phyloP scores from a whole-genome alignment of 2,329 filamentous ascomycete species.

The Pyrenochaeta sp. region DNA sequence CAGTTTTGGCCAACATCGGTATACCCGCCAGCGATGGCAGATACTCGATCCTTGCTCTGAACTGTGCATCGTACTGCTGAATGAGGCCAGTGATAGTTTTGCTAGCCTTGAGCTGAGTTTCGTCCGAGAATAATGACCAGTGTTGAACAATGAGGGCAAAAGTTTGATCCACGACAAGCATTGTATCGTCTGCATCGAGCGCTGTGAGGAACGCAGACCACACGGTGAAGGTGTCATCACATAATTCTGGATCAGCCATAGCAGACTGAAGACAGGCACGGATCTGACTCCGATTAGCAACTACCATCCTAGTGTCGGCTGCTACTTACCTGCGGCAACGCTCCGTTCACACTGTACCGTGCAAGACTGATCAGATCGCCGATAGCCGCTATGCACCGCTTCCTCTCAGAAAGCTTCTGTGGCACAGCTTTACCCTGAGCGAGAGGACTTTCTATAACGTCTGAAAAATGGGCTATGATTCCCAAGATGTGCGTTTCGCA shows the following conservation, averaged over 20 bases:
- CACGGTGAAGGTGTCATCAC: constrained; percentile 78
- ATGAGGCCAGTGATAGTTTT: constrained; percentile 71
- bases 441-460: constrained; percentile 74
- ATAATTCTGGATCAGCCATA: constrained; percentile 75
- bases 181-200: constrained; percentile 76
- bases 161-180: constrained; percentile 82
- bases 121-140: constrained; percentile 72
- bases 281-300: constrained; percentile 64
- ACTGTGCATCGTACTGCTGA: constrained; percentile 64
- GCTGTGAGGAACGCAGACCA: constrained; percentile 82
- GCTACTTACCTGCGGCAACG: constrained; percentile 79
- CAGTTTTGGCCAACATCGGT: constrained; percentile 71
- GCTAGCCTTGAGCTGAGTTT: constrained; percentile 66
- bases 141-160: constrained; percentile 86
- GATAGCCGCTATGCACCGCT: constrained; percentile 79
- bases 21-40: constrained; percentile 81
- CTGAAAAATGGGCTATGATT: constrained; percentile 82
- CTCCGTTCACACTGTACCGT: constrained; percentile 75
- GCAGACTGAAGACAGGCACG: constrained; percentile 91
- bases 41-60: constrained; percentile 73
- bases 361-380: constrained; percentile 86
- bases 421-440: constrained; percentile 48
- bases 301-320: background rate
- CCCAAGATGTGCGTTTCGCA: constrained; percentile 85
- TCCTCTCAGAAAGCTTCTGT: constrained; percentile 71